These are phyloP conservation scores for Eucalyptus camaldulensis DNA, from an alignment of 345 rosid genomes.

Conservation along the genomic window DNA sequence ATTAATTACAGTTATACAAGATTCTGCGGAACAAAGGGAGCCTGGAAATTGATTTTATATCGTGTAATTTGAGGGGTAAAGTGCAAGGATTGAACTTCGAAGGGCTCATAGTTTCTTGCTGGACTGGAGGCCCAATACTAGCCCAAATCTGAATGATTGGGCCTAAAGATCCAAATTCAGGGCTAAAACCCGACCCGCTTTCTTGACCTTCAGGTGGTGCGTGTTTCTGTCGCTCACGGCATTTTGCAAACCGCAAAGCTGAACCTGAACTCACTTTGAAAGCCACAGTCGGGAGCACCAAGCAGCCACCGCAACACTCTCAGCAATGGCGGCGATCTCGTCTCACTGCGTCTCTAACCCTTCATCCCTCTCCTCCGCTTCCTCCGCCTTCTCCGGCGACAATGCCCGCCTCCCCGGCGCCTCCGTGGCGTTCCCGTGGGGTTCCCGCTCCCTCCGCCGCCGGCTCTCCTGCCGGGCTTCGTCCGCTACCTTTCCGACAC, in stretches of 20 bases:
- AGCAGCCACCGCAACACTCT: background rate
- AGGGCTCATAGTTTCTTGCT: background rate
- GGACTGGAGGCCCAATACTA: background rate
- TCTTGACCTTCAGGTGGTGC: background rate
- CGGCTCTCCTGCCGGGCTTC: constrained; percentile 55
- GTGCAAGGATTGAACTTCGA: background rate
- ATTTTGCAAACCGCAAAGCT: background rate
- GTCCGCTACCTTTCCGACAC: constrained; percentile 34
- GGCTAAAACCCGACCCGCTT: background rate
- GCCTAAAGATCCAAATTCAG: background rate
- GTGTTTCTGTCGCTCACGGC: background rate
- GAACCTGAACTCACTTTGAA: background rate
- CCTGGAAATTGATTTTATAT: background rate
- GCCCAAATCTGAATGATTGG: background rate
- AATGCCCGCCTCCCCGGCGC: constrained; percentile 4
- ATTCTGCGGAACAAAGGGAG: background rate
- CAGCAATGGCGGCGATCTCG: constrained; percentile 59
- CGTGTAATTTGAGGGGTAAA: background rate
- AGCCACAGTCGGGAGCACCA: background rate
- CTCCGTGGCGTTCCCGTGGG: constrained; percentile 3
- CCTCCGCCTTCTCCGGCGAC: constrained; percentile 15
- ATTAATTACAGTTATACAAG: background rate
- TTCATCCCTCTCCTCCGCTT: constrained; percentile 24
- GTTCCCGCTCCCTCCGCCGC: constrained; percentile 5
- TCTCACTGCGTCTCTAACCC: constrained; percentile 11